Conservation (phyloP, 2,329 filamentous ascomycete genomes). For the Verticillium tricorpus region DNA sequence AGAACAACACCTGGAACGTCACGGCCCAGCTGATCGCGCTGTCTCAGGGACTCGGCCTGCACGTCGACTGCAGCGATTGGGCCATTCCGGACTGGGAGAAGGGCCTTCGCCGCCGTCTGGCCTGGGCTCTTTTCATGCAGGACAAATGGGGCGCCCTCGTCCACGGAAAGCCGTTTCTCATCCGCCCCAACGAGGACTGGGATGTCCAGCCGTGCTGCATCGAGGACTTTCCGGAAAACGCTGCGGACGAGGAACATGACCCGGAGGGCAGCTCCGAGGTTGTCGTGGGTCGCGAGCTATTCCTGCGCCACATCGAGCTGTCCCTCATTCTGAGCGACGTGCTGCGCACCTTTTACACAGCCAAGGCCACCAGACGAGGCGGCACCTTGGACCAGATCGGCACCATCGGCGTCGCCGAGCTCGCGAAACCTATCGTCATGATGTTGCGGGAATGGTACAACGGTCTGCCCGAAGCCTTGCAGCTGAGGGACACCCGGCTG, state of each 20-base stretch:
- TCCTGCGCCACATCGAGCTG: conserved; percentile 45
- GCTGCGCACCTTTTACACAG: conserved; percentile 42
- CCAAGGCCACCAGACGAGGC: conserved; percentile 22
- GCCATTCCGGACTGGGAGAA: conserved; percentile 60
- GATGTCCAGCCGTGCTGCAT: conserved; percentile 34
- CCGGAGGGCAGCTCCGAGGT: conserved; percentile 36
- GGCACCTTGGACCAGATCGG: conserved; percentile 26
- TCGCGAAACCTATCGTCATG: conserved; percentile 26
- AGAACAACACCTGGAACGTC: conserved; percentile 42
- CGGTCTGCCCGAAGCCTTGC: conserved; percentile 37
- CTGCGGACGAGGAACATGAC: conserved; percentile 27
- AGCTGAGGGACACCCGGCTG: conserved; percentile 35
- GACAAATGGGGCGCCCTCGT: conserved; percentile 58
- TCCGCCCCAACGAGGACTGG: conserved; percentile 49
- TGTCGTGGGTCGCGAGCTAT: conserved; percentile 40
- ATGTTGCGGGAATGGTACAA: conserved; percentile 39
- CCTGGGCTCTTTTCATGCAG: conserved; percentile 63
- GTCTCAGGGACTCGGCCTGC: conserved; percentile 53
- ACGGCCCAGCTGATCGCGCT: conserved; percentile 52
- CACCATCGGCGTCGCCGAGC: conserved; percentile 25
- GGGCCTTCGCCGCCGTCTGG: conserved; percentile 54
- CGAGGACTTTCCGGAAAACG: conserved; percentile 33
- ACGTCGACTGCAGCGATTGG: conserved; percentile 59
- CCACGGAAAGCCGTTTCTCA: conserved; percentile 53
- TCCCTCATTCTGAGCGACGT: conserved; percentile 48